Conservation (phyloP, 1,284 basidiomycete genomes). For the Boletus semigastroideus region DNA sequence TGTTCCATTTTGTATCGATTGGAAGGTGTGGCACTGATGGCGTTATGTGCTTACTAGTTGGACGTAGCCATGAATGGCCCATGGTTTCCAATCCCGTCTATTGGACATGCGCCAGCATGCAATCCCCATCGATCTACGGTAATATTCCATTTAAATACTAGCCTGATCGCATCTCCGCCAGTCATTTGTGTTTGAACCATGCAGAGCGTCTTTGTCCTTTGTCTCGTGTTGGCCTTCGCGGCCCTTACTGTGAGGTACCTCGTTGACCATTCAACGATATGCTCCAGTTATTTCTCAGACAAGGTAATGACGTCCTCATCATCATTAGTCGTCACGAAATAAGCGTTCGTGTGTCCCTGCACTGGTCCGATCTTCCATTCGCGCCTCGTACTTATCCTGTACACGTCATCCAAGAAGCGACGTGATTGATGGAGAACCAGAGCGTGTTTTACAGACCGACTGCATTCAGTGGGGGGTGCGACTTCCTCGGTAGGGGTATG, state of each 20-base stretch:
- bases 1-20: too few relatives aligned
- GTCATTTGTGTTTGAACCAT: not conserved
- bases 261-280: constrained; percentile 32
- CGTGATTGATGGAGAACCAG: constrained; percentile 56
- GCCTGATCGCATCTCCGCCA: too few relatives aligned
- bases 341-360: not conserved
- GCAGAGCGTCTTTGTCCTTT: not conserved
- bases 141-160: too few relatives aligned
- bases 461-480: constrained; percentile 46
- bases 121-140: too few relatives aligned
- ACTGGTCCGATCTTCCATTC: too few relatives aligned
- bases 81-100: too few relatives aligned
- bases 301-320: constrained; percentile 33
- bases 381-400: not conserved
- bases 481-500: constrained; percentile 40
- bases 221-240: not conserved
- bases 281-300: constrained; percentile 38
- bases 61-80: too few relatives aligned
- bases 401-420: constrained; percentile 38
- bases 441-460: constrained; percentile 49
- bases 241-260: constrained; percentile 6
- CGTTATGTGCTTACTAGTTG: too few relatives aligned
- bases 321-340: constrained; percentile 39
- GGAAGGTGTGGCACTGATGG: too few relatives aligned
- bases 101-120: too few relatives aligned